phyloP scores from a whole-genome alignment of 2,329 filamentous ascomycete genomes.

The Lojkania enalia region DNA sequence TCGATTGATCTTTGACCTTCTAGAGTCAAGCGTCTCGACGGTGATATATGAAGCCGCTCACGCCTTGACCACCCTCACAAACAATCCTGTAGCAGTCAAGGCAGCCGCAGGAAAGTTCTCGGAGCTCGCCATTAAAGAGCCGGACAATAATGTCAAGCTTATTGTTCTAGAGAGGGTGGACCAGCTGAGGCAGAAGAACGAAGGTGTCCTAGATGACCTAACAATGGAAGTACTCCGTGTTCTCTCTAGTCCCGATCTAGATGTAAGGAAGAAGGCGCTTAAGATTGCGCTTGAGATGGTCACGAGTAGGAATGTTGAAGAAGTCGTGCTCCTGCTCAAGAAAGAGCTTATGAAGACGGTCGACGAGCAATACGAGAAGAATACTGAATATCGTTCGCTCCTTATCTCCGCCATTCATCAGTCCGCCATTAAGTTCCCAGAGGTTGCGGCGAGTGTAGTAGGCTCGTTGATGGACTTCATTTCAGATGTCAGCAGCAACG shows the following conservation, averaged over 20 bases:
- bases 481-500: constrained; percentile 97
- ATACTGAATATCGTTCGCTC: constrained; percentile 66
- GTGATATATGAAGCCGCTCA: constrained; percentile 98
- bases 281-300: constrained; percentile 95
- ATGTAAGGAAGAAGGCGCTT: constrained; percentile 90
- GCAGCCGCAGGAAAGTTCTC: constrained; percentile 95
- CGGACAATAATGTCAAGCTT: constrained; percentile 98
- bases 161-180: constrained; percentile 96
- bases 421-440: constrained; percentile 98
- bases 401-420: constrained; percentile 97
- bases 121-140: constrained; percentile 94
- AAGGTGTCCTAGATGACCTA: constrained; percentile 88
- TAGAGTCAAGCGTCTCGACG: constrained; percentile 90
- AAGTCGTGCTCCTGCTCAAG: constrained; percentile 93
- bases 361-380: constrained; percentile 96
- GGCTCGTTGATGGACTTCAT: constrained; percentile 99
- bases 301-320: constrained; percentile 97
- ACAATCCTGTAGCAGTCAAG: constrained; percentile 96
- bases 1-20: constrained; percentile 90
- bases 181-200: constrained; percentile 81
- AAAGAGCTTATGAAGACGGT: constrained; percentile 98
- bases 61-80: constrained; percentile 89
- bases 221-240: constrained; percentile 97
- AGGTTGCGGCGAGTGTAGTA: constrained; percentile 95
- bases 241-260: constrained; percentile 91